A percentile compares a stretch with the other conserved stretches of the same genome.
phyloP scores from a whole-genome alignment of 2,329 filamentous ascomycete species.

The Nemania bipapillata region DNA sequence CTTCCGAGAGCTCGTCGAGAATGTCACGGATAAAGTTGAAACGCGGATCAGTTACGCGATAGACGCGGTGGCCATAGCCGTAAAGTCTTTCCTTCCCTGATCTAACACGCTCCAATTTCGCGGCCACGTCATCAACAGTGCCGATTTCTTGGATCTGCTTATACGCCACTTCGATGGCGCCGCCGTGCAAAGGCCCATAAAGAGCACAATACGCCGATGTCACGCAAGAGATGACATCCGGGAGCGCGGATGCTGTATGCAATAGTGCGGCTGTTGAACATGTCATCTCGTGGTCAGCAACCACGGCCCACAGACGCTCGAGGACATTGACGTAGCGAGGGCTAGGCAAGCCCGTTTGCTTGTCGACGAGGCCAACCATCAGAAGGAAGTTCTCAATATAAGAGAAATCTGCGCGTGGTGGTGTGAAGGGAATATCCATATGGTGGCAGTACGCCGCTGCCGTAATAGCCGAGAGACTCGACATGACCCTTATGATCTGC shows the following conservation, averaged over 20 bases:
- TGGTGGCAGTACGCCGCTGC: conserved; percentile 42
- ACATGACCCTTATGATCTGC: conserved; percentile 37
- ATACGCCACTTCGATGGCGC: conserved; percentile 43
- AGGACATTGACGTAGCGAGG: conserved; percentile 34
- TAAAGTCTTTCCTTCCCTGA: conserved; percentile 40
- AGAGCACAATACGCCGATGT: conserved; percentile 36
- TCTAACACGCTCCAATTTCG: conserved; percentile 38
- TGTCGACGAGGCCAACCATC: conserved; percentile 40
- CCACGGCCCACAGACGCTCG: conserved; percentile 37
- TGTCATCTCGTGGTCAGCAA: conserved; percentile 44
- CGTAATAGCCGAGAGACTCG: conserved; percentile 39
- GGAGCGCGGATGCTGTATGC: conserved; percentile 38
- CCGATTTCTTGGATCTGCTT: conserved; percentile 39
- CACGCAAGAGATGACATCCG: conserved; percentile 37
- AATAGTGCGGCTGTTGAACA: conserved; percentile 40
- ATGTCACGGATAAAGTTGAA: conserved; percentile 38
- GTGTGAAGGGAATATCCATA: conserved; percentile 32
- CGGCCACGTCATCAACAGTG: conserved; percentile 34
- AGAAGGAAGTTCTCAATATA: conserved; percentile 41
- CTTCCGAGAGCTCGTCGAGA: conserved; percentile 34
- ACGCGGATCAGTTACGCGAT: conserved; percentile 41
- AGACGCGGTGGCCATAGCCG: conserved; percentile 42
- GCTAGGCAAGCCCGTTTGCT: conserved; percentile 35
- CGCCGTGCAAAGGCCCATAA: conserved; percentile 41
- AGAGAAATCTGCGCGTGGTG: conserved; percentile 36